Evolutionary conservation across 2,329 filamentous ascomycete genomes (phyloP).

Genomic region (Alternaria arborescens): DNA sequence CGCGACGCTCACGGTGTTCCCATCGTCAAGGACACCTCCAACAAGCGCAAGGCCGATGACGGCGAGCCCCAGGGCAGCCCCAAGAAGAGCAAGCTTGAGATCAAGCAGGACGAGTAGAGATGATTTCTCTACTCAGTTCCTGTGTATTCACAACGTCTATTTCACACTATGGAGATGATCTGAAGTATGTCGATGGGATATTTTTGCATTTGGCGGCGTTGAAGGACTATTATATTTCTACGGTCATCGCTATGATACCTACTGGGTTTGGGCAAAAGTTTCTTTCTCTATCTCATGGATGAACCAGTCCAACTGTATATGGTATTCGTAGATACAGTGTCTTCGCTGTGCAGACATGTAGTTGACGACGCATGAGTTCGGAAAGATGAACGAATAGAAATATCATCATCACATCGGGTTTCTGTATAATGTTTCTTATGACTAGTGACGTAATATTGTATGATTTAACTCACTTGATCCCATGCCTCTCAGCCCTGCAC

Average conservation of each 20-base stretch:
- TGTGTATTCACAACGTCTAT: neutral
- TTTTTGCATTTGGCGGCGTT: slow-evolving; percentile 24
- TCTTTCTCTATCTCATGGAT: slow-evolving; percentile 3
- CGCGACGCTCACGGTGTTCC: slow-evolving; percentile 40
- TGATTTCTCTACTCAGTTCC: neutral
- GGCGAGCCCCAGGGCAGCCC: slow-evolving; percentile 24
- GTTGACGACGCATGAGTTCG: neutral
- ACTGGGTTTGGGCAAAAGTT: slow-evolving; percentile 18
- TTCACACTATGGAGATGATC: neutral
- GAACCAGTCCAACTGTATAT: neutral
- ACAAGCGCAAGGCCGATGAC: slow-evolving; percentile 48
- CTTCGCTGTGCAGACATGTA: neutral
- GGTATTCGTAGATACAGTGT: neutral
- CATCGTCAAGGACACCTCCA: slow-evolving; percentile 37
- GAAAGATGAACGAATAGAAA: neutral
- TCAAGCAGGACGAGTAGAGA: slow-evolving; percentile 44
- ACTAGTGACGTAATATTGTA: neutral
- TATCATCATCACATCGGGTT: neutral
- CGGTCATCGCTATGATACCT: slow-evolving; percentile 20
- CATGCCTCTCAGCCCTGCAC: neutral
- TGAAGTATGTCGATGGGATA: neutral
- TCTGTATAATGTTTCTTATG: neutral
- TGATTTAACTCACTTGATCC: neutral
- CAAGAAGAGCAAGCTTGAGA: slow-evolving; percentile 49
- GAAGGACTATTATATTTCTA: slow-evolving; percentile 13